Evolutionary conservation across 192 early-diverging fungal species (phyloP).

Genomic region (Coemansia aciculifera): DNA sequence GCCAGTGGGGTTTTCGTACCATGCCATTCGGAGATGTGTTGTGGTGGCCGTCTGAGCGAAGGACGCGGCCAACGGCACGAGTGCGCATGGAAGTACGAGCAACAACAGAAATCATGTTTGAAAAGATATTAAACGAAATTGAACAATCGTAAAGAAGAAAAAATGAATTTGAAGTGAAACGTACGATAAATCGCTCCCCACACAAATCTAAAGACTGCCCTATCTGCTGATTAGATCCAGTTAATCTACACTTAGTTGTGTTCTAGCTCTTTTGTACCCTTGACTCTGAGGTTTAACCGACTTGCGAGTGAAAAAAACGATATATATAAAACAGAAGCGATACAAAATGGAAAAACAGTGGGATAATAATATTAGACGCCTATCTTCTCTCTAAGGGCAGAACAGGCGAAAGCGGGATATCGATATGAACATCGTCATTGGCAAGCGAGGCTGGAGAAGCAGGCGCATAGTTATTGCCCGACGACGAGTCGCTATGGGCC

Average conservation of each 20-base stretch:
- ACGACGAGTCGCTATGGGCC: constrained; percentile 41
- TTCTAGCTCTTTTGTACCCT: too few species aligned
- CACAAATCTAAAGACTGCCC: background rate
- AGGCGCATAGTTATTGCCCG: constrained; percentile 27
- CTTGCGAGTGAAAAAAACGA: background rate
- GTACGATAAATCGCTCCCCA: constrained; percentile 3
- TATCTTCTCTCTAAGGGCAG: constrained; percentile 7
- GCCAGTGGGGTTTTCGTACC: constrained; percentile 26
- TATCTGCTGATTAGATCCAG: constrained; percentile 2
- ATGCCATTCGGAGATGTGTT: constrained; percentile 48
- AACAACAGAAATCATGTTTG: constrained; percentile 44
- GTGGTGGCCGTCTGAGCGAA: constrained; percentile 42
- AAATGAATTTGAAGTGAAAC: constrained; percentile 3
- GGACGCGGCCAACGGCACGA: constrained; percentile 32
- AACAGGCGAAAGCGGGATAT: constrained; percentile 44
- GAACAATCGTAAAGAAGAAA: constrained; percentile 6
- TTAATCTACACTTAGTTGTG: background rate
- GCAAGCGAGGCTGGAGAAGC: constrained; percentile 26
- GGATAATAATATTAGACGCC: background rate
- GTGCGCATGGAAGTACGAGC: constrained; percentile 55
- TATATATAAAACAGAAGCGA: background rate
- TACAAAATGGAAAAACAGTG: background rate
- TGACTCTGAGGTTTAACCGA: too few species aligned
- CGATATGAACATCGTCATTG: constrained; percentile 38
- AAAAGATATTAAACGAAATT: constrained; percentile 6